phyloP scores from a whole-genome alignment of 2,329 filamentous ascomycete species.

The Fusarium citri region DNA sequence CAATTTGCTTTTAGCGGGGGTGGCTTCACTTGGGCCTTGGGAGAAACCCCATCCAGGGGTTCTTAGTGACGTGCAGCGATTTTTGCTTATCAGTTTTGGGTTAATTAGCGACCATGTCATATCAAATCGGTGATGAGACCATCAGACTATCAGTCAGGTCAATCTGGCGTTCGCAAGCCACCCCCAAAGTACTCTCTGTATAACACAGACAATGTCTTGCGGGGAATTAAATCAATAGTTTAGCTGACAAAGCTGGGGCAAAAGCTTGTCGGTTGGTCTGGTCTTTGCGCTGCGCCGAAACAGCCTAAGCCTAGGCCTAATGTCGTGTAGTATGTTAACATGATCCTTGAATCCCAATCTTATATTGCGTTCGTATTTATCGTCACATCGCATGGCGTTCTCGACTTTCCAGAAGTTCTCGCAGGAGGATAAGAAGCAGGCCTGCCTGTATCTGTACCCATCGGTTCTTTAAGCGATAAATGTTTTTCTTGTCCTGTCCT shows the following conservation, averaged over 20 bases:
- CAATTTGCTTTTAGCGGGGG: slow-evolving; percentile 41
- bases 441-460: not conserved
- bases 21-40: slow-evolving; percentile 33
- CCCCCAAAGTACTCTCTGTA: not conserved
- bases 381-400: slow-evolving; percentile 16
- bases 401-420: slow-evolving; percentile 8
- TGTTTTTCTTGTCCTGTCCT: slow-evolving; percentile 1
- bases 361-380: slow-evolving; percentile 37
- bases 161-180: not conserved
- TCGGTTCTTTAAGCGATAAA: slow-evolving; percentile 1
- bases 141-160: not conserved
- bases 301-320: slow-evolving; percentile 25
- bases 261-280: slow-evolving; percentile 38
- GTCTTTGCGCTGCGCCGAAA: slow-evolving; percentile 27
- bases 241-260: slow-evolving; percentile 29
- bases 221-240: slow-evolving; percentile 21
- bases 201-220: slow-evolving; percentile 6
- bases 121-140: not conserved
- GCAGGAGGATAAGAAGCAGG: not conserved
- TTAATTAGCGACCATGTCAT: slow-evolving; percentile 10
- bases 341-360: slow-evolving; percentile 26
- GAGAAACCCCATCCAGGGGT: slow-evolving; percentile 1
- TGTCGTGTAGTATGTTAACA: slow-evolving; percentile 7
- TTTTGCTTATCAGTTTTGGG: slow-evolving; percentile 15
- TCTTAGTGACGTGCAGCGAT: slow-evolving; percentile 22